These are phyloP conservation scores for Magnusiomyces sp. DNA, from an alignment of 1,139 yeast species.

Conservation along the genomic window DNA sequence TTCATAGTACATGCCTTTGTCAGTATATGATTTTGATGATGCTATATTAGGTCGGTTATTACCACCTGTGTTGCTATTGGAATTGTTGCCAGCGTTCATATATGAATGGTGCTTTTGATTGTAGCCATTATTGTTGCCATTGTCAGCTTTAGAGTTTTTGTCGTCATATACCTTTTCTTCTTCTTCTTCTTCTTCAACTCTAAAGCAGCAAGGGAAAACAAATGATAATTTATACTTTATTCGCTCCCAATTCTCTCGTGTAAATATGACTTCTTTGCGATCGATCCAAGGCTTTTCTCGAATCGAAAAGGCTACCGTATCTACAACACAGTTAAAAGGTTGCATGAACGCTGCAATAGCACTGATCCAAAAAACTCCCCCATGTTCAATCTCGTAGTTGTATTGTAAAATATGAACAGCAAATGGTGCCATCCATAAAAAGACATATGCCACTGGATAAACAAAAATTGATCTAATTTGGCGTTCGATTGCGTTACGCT, in stretches of 20 bases:
- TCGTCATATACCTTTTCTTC: not conserved
- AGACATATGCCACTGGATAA: conserved; percentile 74
- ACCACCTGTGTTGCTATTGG: no score
- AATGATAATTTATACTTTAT: conserved; percentile 6
- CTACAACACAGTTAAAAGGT: conserved; percentile 73
- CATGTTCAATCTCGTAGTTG: conserved; percentile 19
- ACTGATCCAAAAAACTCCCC: conserved; percentile 57
- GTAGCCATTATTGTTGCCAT: not conserved
- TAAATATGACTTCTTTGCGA: conserved; percentile 13
- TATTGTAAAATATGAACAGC: conserved; percentile 56
- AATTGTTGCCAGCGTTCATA: not conserved
- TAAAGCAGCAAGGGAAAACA: conserved; percentile 3
- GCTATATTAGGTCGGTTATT: no score
- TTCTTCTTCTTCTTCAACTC: not conserved
- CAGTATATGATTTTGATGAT: no score
- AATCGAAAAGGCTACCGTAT: conserved; percentile 62
- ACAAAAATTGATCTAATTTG: conserved; percentile 76
- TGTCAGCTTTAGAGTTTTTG: not conserved
- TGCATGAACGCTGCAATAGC: conserved; percentile 68
- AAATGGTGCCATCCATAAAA: conserved; percentile 78
- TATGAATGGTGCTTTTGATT: not conserved
- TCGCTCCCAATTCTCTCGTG: conserved; percentile 7
- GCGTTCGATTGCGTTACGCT: conserved; percentile 60
- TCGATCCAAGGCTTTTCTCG: conserved; percentile 40
- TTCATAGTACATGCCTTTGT: no score